Base-by-base conservation (phyloP, 2,329 filamentous ascomycete species). In the Nemania sp. region DNA sequence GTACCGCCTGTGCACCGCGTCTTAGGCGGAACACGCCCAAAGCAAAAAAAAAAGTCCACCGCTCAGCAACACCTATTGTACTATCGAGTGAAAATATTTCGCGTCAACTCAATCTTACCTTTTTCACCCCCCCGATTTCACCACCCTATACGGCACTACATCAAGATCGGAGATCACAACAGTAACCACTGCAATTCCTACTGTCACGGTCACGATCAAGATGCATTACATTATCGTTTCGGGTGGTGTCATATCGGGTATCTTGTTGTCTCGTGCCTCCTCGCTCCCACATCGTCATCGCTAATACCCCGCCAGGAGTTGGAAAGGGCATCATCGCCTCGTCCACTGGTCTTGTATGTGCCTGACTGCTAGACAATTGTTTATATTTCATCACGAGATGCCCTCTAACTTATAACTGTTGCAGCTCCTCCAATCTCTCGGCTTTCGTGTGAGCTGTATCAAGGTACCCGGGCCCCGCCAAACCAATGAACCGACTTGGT, bases 141-240 rank as follows among this genome's bases (percentile, higher is more conserved):
- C 56, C 56, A 59, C 56, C 53, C 48, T 52, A 30, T n/a, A 49
- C 7, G n/a, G 30, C 46, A 37, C 33, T 17, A 33, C 37, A 34
- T 45, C 51, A 20, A 44, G 36, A 44, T 46, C 40, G 19, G 14
- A 42, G 44, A 45, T 49, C 43, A 43, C 22, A 56, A 12, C 48
- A 46, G 24, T 22, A 17, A 44, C 26, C 17, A 33, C 7, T 14
- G n/a, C n/a, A 39, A 17, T 12, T 28, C 31, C 23, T 24, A 23
- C 23, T 3, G 31, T 36, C 48, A 20, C n/a, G 36, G 17, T 45
- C 28, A 33, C 43, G 33, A 33, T 44, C 66, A 84, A 76, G 68
- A 91, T 91, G 88, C 90, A 90, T 77, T 90, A 90, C 79, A 86
- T 91, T 73, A 79, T 91, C 63, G 87, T 91, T 63, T 89, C 86